Conservation (phyloP, 495 filamentous ascomycete genomes). For the Tuber melanosporum region DNA sequence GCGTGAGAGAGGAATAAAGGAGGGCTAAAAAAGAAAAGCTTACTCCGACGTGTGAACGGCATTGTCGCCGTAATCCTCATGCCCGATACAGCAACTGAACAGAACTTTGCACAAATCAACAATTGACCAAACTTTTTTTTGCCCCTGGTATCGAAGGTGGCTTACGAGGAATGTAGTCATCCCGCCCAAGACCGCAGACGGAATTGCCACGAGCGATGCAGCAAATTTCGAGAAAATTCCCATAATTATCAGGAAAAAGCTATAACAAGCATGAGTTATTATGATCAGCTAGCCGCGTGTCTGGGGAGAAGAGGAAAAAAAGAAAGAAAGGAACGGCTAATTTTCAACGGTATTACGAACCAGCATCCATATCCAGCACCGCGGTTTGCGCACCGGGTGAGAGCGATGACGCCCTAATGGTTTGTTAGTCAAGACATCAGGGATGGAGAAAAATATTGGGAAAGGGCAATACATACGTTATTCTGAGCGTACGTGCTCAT, state of each 20-base stretch:
- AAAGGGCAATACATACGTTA: conserved; percentile 48
- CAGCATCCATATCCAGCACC: conserved; percentile 69
- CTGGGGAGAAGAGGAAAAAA: background rate
- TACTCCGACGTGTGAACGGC: conserved; percentile 69
- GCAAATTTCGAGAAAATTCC: conserved; percentile 90
- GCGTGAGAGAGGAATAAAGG: background rate
- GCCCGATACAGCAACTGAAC: conserved; percentile 75
- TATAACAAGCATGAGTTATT: conserved; percentile 46
- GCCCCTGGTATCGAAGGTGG: background rate
- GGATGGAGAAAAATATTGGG: background rate
- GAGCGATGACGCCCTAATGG: conserved; percentile 64
- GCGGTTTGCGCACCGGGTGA: conserved; percentile 83
- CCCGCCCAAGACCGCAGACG: conserved; percentile 71
- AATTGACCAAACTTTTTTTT: background rate
- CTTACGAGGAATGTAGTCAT: conserved; percentile 78
- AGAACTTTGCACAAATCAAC: conserved; percentile 48
- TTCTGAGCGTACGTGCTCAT: conserved; percentile 80
- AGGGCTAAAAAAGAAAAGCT: conserved; percentile 2
- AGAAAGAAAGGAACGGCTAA: background rate
- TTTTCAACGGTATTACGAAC: conserved; percentile 31
- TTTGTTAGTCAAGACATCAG: background rate
- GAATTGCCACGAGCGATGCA: conserved; percentile 78
- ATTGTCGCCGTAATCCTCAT: conserved; percentile 74
- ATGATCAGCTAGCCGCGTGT: background rate
- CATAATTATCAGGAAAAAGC: conserved; percentile 72